These are phyloP conservation scores for Emericellopsis terricola DNA, from an alignment of 495 filamentous ascomycete species.

Conservation along the genomic window DNA sequence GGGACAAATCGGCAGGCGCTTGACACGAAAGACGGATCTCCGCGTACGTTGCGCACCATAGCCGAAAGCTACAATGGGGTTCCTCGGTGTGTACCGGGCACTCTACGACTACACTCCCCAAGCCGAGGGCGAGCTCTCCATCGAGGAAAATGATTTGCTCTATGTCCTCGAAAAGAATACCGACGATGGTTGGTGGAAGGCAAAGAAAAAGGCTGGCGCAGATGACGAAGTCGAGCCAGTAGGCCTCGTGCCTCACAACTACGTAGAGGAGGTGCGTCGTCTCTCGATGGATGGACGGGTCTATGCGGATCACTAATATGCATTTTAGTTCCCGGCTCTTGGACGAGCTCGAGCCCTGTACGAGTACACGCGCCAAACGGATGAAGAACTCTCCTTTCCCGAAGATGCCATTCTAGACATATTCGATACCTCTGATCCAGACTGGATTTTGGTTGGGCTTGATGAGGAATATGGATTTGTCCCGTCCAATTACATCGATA, in stretches of 20 bases:
- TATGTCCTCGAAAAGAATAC: conserved; percentile 80
- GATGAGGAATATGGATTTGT: conserved; percentile 86
- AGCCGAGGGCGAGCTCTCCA: conserved; percentile 69
- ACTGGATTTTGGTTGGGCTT: conserved; percentile 85
- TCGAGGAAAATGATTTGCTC: conserved; percentile 78
- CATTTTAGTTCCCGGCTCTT: conserved; percentile 46
- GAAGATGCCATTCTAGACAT: conserved; percentile 74
- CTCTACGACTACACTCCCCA: conserved; percentile 89
- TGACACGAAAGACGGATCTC: no score
- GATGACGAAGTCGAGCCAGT: conserved; percentile 92
- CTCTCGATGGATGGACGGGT: not conserved
- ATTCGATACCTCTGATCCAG: conserved; percentile 80
- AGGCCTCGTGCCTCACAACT: conserved; percentile 88
- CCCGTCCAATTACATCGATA: conserved; percentile 92
- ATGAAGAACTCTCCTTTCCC: conserved; percentile 90
- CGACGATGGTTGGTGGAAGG: conserved; percentile 96
- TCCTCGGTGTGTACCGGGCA: conserved; percentile 82
- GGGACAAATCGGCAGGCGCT: no score
- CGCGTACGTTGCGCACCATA: no score
- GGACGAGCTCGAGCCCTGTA: conserved; percentile 71
- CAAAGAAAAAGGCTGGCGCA: conserved; percentile 82
- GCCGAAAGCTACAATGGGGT: no score
- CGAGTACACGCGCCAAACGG: conserved; percentile 92
- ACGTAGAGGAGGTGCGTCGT: conserved; percentile 76
- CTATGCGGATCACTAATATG: no score